These are phyloP conservation scores for Psilocybe tampanensis DNA, from an alignment of 768 basidiomycete species.

Conservation along the genomic window DNA sequence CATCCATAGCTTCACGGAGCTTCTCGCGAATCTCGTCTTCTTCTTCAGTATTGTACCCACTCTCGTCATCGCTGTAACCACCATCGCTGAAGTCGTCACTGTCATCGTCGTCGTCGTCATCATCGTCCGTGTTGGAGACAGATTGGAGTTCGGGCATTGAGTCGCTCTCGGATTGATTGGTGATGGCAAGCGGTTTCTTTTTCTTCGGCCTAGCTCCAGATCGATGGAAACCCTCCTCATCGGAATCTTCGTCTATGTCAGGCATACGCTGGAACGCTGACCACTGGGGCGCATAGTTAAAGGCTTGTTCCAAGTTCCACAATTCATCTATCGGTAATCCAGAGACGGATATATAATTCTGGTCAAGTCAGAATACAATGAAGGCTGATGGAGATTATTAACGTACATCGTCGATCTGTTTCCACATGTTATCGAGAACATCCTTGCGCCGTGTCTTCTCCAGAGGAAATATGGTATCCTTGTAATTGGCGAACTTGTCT, in stretches of 20 bases:
- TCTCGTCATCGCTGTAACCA: conserved; percentile 39
- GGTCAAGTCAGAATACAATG: background rate
- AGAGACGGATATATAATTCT: conserved; percentile 63
- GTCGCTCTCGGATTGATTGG: conserved; percentile 35
- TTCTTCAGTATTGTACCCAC: conserved; percentile 61
- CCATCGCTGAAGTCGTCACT: conserved; percentile 33
- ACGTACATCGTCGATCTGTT: conserved; percentile 57
- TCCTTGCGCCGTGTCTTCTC: conserved; percentile 50
- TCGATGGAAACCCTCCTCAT: conserved; percentile 28
- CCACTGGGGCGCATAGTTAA: conserved; percentile 63
- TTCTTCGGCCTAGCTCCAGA: conserved; percentile 24
- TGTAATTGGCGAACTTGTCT: conserved; percentile 47
- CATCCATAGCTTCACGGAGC: conserved; percentile 74
- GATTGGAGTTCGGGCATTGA: conserved; percentile 73
- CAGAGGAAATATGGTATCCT: conserved; percentile 61
- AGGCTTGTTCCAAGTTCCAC: conserved; percentile 61
- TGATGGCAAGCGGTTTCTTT: conserved; percentile 52
- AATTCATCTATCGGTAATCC: conserved; percentile 61
- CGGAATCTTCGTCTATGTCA: conserved; percentile 25
- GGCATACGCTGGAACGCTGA: conserved; percentile 38
- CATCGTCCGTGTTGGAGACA: conserved; percentile 63
- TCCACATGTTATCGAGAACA: conserved; percentile 67
- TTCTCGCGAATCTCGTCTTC: conserved; percentile 66
- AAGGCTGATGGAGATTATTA: background rate
- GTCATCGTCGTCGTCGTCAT: conserved; percentile 42